phyloP scores from a whole-genome alignment of 176 grass and related monocot species.

The Oryza glumipatula region DNA sequence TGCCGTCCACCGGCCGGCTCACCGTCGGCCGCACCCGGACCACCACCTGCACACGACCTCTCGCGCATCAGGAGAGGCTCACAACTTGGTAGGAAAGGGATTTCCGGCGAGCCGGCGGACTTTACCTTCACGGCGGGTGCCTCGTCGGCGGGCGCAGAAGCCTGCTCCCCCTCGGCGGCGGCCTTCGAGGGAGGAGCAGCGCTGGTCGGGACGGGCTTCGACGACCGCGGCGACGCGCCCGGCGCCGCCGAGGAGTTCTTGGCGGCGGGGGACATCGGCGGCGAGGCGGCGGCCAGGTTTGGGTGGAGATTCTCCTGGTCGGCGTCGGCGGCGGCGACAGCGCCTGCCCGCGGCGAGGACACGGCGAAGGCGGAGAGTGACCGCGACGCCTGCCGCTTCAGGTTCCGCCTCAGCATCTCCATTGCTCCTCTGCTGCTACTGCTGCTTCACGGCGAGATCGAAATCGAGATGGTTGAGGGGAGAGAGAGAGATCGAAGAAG shows the following conservation, averaged over 20 bases:
- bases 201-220: constrained; percentile 14
- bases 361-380: constrained; percentile 42
- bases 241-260: constrained; percentile 15
- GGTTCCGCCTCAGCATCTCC: constrained; percentile 57
- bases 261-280: constrained; percentile 36
- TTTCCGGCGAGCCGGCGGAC: not conserved
- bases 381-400: constrained; percentile 57
- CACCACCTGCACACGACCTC: constrained; percentile 42
- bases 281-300: constrained; percentile 35
- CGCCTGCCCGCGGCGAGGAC: constrained; percentile 14
- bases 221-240: constrained; percentile 14
- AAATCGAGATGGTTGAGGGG: not conserved
- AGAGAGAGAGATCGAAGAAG: not conserved
- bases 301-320: constrained; percentile 62
- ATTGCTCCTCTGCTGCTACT: constrained; percentile 12
- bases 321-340: not conserved
- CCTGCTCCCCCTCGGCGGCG: not conserved
- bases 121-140: constrained; percentile 48
- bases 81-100: not conserved
- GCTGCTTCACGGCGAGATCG: not conserved
- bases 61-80: not conserved
- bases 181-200: not conserved
- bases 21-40: constrained; percentile 57
- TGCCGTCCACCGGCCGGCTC: constrained; percentile 43
- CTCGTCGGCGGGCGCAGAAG: not conserved